These are phyloP conservation scores for Sextonia rubra DNA, from an alignment of 164 flowering plant genomes.

Conservation along the genomic window DNA sequence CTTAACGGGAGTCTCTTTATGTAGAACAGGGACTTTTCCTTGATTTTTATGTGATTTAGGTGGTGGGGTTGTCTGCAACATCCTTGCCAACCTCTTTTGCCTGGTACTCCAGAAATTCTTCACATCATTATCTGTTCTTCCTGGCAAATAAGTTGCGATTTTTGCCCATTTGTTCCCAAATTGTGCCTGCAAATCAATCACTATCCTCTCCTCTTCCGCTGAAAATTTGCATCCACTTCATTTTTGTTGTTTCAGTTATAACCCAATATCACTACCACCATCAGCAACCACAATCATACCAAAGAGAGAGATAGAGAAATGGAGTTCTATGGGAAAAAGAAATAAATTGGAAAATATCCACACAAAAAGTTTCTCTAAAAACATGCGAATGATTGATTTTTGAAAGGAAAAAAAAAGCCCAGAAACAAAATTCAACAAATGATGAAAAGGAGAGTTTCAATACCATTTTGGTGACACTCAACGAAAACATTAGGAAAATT, in stretches of 20 bases:
- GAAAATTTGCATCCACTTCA: constrained; percentile 80
- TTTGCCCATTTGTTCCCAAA: constrained; percentile 95
- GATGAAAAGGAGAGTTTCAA: background rate
- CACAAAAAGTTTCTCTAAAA: background rate
- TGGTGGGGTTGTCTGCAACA: constrained; percentile 42
- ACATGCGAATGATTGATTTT: no score
- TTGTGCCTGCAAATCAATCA: constrained; percentile 80
- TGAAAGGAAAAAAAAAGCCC: background rate
- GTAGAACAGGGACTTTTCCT: constrained; percentile 20
- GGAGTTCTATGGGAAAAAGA: background rate
- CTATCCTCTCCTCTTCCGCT: constrained; percentile 74
- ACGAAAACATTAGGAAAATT: background rate
- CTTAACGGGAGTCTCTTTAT: constrained; percentile 27
- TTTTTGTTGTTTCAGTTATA: background rate
- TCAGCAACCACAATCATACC: background rate
- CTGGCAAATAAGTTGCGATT: constrained; percentile 72
- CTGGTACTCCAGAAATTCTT: constrained; percentile 98
- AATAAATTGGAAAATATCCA: background rate
- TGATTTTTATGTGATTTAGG: constrained; percentile 28
- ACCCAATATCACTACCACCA: background rate
- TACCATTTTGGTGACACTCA: background rate
- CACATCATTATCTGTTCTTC: constrained; percentile 92
- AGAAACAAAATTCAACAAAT: background rate
- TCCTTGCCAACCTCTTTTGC: constrained; percentile 80
- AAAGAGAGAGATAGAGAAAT: background rate